These are phyloP conservation scores for Penicillium sp. DNA, from an alignment of 2,329 filamentous ascomycete genomes.

Conservation along the genomic window DNA sequence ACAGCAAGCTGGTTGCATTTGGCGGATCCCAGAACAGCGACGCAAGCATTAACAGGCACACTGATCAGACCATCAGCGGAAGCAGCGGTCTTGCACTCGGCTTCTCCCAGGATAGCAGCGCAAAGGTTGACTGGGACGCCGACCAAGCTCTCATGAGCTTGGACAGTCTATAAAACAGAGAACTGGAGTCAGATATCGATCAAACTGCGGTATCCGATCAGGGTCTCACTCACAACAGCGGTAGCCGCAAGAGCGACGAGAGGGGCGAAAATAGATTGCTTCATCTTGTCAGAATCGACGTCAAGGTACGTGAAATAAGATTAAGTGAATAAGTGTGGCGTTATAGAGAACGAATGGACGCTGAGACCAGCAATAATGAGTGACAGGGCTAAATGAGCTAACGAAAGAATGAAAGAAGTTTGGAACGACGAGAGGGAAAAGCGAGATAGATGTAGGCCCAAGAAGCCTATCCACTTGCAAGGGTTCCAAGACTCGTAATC, in stretches of 20 bases:
- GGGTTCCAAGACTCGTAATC: neutral
- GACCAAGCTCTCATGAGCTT: neutral
- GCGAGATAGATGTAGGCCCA: neutral
- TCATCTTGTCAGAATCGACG: constrained; percentile 19
- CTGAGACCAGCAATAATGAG: constrained; percentile 27
- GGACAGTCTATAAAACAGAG: neutral
- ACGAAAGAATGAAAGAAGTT: neutral
- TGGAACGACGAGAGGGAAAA: neutral
- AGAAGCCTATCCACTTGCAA: neutral
- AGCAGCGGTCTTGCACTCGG: constrained; percentile 20
- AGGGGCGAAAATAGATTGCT: constrained; percentile 24
- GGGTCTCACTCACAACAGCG: constrained; percentile 3
- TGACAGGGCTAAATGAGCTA: constrained; percentile 7
- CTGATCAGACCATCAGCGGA: constrained; percentile 19
- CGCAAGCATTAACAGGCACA: constrained; percentile 24
- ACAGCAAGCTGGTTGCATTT: constrained; percentile 23
- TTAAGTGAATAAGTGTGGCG: constrained; percentile 7
- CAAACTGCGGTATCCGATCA: neutral
- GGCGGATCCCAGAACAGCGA: constrained; percentile 22
- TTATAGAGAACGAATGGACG: constrained; percentile 25
- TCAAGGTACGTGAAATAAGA: constrained; percentile 7
- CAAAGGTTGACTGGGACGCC: constrained; percentile 19
- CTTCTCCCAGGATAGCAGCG: constrained; percentile 23
- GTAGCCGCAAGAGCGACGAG: constrained; percentile 26
- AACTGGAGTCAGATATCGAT: neutral